Percentiles rank a stretch among this genome's conserved stretches.
Conservation (phyloP, 1,139 yeast genomes). For the Yamadazyma trypodendri region DNA sequence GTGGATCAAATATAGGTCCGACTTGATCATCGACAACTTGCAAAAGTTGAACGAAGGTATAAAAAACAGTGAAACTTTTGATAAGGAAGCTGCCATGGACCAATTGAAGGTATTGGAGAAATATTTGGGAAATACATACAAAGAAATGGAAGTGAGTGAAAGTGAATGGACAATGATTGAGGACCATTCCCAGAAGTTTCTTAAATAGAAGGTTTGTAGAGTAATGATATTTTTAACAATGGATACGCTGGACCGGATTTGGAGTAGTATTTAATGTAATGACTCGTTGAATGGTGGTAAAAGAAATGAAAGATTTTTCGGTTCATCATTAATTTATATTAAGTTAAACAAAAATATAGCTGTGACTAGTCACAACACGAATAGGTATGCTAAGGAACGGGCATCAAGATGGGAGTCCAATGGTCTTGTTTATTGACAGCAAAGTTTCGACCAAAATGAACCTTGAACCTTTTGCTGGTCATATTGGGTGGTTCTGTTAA, state of each 20-base stretch:
- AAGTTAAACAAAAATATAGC: neutral
- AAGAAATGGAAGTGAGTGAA: constrained; percentile 38
- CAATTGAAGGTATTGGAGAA: constrained; percentile 37
- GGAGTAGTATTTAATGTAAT: too few species aligned
- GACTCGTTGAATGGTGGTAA: too few species aligned
- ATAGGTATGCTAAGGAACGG: neutral
- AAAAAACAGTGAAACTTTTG: constrained; percentile 24
- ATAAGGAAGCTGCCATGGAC: constrained; percentile 37
- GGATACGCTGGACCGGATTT: too few species aligned
- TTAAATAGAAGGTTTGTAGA: too few species aligned
- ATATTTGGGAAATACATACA: constrained; percentile 42
- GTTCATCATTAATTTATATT: constrained; percentile 1
- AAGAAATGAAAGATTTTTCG: neutral
- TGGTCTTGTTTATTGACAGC: constrained; percentile 34
- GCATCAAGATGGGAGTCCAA: too few species aligned
- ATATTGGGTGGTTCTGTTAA: constrained; percentile 32
- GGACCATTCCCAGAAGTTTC: too few species aligned
- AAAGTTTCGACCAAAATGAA: constrained; percentile 46
- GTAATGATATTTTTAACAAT: too few species aligned
- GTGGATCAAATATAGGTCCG: constrained; percentile 42
- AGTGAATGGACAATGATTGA: constrained; percentile 12
- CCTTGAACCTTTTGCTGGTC: constrained; percentile 40
- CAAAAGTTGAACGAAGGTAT: constrained; percentile 23
- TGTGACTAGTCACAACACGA: neutral
- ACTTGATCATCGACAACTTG: constrained; percentile 38